These are phyloP conservation scores for Wickerhamiella spandovensis DNA, from an alignment of 805 yeast genomes.

Conservation along the genomic window DNA sequence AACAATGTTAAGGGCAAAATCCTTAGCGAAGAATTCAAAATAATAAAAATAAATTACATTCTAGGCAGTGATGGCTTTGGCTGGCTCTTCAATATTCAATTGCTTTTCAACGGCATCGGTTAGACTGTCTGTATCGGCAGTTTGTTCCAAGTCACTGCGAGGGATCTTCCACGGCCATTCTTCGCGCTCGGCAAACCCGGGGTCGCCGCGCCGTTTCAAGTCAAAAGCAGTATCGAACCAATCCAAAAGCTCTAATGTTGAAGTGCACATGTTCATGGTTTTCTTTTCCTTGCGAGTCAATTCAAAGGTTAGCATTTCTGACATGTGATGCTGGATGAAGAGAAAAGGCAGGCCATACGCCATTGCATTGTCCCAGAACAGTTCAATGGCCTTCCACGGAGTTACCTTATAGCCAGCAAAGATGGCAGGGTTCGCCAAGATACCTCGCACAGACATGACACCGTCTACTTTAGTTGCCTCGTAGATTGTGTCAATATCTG, in stretches of 20 bases:
- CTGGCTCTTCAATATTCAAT: background rate
- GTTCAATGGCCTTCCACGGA: conserved; percentile 87
- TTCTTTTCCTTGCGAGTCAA: conserved; percentile 37
- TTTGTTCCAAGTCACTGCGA: background rate
- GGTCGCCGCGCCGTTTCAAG: conserved; percentile 52
- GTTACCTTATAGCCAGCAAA: conserved; percentile 61
- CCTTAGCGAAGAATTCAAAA: too few species aligned
- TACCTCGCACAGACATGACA: conserved; percentile 90
- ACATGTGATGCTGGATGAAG: conserved; percentile 73
- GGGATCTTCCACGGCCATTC: conserved; percentile 28
- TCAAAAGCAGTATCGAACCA: conserved; percentile 68
- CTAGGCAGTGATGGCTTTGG: background rate
- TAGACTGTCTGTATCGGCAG: background rate
- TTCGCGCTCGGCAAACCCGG: conserved; percentile 46
- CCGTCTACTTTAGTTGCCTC: conserved; percentile 71
- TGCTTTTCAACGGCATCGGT: background rate
- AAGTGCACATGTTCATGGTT: conserved; percentile 49
- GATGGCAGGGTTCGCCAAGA: conserved; percentile 72
- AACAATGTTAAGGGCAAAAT: too few species aligned
- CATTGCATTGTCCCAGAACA: conserved; percentile 64
- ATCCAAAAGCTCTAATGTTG: conserved; percentile 54
- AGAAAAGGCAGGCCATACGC: conserved; percentile 78
- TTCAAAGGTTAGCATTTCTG: conserved; percentile 63
- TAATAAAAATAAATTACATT: too few species aligned
- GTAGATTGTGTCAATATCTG: conserved; percentile 53